Base-by-base conservation (phyloP, 257 asterid genomes). In the Fraxinus quadrangulata region DNA sequence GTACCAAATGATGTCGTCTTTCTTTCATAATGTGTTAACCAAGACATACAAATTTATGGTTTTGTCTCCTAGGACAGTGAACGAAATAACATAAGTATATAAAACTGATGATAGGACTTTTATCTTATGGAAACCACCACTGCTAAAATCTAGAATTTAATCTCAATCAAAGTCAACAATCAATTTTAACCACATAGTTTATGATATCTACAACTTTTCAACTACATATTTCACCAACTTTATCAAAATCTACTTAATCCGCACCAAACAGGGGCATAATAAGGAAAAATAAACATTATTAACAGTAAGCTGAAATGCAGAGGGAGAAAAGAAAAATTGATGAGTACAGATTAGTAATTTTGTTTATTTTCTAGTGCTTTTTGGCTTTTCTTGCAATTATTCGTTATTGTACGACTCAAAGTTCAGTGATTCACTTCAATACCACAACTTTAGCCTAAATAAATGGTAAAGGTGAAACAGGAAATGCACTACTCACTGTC, bases 401-500 rank as follows among this genome's bases (percentile, higher is more conserved):
- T 40, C 16, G 49, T 40, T 10, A 40, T 11, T n/a, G 71, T 65
- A 68, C 10, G 8, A 77, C 63, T 70, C 8, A 23, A 45, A 70
- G 28, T 72, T 54, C 6, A 13, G 23, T 72, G 26, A 67, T 76
- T 76, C 70, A 70, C 74, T 65, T 51, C 23, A 54, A 56, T 42
- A 31, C 59, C 76, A 47, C 70, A 45, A 83, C 78, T 79, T 71
- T 40, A 68, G 71, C 71, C 77, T 36, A 42, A 61, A 68, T 65
- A 80, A 51, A 73, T 72, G 61, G 24, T 66, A 81, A 75, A 70
- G 78, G 78, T 72, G 61, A 36, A 75, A 77, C 73, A 69, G 75
- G 81, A 77, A 80, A 74, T 73, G 77, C 81, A 76, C 84, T 75
- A 70, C 73, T 80, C 74, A 70, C 80, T 83, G 69, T 80, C 81